Evolutionary conservation across 164 flowering plant species (phyloP).

Genomic region (Chimonanthus salicifolius): DNA sequence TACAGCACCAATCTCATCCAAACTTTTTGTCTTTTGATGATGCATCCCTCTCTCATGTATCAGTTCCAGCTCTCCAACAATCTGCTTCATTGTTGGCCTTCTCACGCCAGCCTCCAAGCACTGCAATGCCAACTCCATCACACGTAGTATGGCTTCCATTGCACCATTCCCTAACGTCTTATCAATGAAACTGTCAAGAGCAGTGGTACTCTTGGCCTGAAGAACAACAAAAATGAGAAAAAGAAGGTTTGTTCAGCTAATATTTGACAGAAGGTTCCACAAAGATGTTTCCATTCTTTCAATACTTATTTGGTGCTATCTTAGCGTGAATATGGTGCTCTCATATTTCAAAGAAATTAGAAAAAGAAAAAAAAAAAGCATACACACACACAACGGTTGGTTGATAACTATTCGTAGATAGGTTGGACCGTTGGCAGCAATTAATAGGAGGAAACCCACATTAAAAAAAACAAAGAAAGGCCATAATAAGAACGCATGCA

Average conservation of each 20-base stretch:
- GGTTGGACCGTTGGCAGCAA: too few relatives aligned
- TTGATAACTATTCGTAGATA: too few relatives aligned
- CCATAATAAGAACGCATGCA: too few relatives aligned
- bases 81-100: constrained; percentile 31
- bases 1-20: constrained; percentile 28
- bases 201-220: constrained; percentile 22
- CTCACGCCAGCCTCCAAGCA: constrained; percentile 22
- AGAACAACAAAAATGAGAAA: background rate
- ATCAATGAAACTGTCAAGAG: constrained; percentile 21
- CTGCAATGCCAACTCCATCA: constrained; percentile 33
- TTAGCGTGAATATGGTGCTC: too few relatives aligned
- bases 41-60: constrained; percentile 27
- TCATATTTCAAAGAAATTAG: too few relatives aligned
- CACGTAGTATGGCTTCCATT: constrained; percentile 12
- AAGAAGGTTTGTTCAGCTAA: background rate
- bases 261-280: background rate
- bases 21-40: constrained; percentile 7
- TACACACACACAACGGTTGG: too few relatives aligned
- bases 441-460: too few relatives aligned
- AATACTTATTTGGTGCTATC: too few relatives aligned
- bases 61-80: constrained; percentile 30
- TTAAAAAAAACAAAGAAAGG: too few relatives aligned
- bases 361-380: too few relatives aligned
- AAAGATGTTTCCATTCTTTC: too few relatives aligned
- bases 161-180: constrained; percentile 17